Conservation (phyloP, 2,329 filamentous ascomycete genomes). For the Alternaria sp. region DNA sequence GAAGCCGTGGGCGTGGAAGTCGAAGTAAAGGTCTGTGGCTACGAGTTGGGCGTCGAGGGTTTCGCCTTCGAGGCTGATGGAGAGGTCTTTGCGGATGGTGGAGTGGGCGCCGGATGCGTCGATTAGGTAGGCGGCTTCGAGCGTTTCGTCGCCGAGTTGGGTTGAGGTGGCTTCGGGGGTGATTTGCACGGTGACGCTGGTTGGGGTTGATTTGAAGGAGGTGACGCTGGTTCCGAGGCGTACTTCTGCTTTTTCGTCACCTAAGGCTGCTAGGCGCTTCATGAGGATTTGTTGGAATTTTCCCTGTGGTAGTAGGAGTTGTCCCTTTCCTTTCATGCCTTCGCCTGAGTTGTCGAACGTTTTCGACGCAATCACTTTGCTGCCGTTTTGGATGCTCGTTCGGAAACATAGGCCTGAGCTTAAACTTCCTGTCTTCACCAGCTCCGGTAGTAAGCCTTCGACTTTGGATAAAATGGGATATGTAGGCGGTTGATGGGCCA, state of each 20-base stretch:
- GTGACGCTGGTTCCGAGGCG: slow-evolving; percentile 27
- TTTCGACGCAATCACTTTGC: slow-evolving; percentile 36
- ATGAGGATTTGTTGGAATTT: slow-evolving; percentile 39
- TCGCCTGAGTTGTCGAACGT: slow-evolving; percentile 30
- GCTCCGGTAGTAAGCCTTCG: slow-evolving; percentile 45
- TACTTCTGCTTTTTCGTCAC: slow-evolving; percentile 18
- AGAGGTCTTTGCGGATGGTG: slow-evolving; percentile 24
- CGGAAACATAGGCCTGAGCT: slow-evolving; percentile 39
- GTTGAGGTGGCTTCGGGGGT: slow-evolving; percentile 3
- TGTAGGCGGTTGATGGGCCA: slow-evolving; percentile 51
- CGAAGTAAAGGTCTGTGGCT: slow-evolving; percentile 47
- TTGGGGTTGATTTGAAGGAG: slow-evolving; percentile 12
- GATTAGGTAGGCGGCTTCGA: slow-evolving; percentile 37
- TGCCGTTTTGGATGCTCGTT: slow-evolving; percentile 27
- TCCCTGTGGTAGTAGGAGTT: slow-evolving; percentile 39
- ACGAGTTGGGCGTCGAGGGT: slow-evolving; percentile 48
- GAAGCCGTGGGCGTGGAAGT: slow-evolving; percentile 48
- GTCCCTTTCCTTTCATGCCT: slow-evolving; percentile 29
- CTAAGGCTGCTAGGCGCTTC: slow-evolving; percentile 17
- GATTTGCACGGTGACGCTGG: slow-evolving; percentile 16
- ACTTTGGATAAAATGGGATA: slow-evolving; percentile 48
- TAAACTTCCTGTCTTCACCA: slow-evolving; percentile 35
- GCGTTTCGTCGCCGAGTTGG: background rate
- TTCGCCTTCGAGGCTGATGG: slow-evolving; percentile 37
- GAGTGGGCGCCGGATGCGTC: slow-evolving; percentile 42